Conservation (phyloP, 129 eudicot species). For the Artemisia tridentata region DNA sequence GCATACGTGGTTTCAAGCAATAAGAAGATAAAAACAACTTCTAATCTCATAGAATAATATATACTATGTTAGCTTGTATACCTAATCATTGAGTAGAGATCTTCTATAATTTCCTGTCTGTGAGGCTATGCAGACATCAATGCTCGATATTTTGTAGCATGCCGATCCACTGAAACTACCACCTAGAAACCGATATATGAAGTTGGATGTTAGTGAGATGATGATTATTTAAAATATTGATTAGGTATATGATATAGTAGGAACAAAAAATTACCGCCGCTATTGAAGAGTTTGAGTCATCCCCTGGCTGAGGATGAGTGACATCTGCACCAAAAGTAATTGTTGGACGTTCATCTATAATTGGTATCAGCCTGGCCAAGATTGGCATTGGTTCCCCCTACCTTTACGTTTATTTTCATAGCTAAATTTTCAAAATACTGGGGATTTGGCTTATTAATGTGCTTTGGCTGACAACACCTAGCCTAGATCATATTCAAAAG, state of each 20-base stretch:
- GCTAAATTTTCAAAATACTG: no score
- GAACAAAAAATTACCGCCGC: constrained; percentile 54
- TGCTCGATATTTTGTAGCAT: constrained; percentile 58
- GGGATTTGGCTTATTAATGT: no score
- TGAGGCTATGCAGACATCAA: no score
- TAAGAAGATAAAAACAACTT: neutral
- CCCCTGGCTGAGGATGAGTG: no score
- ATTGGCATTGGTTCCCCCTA: no score
- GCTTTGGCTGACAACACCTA: no score
- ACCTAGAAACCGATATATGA: constrained; percentile 39
- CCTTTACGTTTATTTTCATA: no score
- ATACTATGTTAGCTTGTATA: neutral
- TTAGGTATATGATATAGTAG: neutral
- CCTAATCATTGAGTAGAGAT: constrained; percentile 68
- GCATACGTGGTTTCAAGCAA: no score
- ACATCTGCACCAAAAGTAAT: no score
- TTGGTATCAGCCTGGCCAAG: no score
- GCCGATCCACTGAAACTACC: constrained; percentile 88
- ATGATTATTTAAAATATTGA: neutral
- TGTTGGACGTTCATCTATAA: no score
- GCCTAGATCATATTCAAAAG: no score
- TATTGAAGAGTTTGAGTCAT: constrained; percentile 71
- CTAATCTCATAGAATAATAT: neutral
- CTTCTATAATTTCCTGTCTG: constrained; percentile 62
- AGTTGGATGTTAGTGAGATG: neutral